Evolutionary conservation across 2,329 filamentous ascomycete species (phyloP), one percentile per base, ranked within the genome.

Genomic region (Pseudocercospora macadamiae): DNA sequence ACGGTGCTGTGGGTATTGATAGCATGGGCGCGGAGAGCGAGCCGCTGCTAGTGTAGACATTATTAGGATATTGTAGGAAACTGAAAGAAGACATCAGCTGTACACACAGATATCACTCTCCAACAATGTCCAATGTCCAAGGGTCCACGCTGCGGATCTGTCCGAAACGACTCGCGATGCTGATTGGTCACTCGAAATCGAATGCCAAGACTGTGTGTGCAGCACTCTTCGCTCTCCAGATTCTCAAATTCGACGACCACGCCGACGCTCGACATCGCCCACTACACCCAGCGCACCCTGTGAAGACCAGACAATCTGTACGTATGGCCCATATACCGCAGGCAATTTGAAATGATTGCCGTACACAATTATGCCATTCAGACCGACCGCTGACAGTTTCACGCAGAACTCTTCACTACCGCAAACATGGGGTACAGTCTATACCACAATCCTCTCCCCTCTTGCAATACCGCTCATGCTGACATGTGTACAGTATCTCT

Each of bases 401-500:
- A 8, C 32, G 30, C 57, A 59, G 61, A 47, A 52, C 51, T 54
- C 58, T 54, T 47, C 47, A 61, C 62, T 75, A 76, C 69, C 75
- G 78, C 77, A 80, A 80, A 73, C 74, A 82, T 82, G 79, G 79
- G 79, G 79, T 81, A 80, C 64, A 69, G 64, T 74, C 69, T 51
- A 62, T 56, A 66, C 64, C 60, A 72, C 68, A 56, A 51, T 57
- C 47, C 60, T 53, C 61, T 36, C 45, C 39, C 39, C 45, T 32
- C 37, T n/a, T 39, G 26, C 39, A 25, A 28, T 42, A 45, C 42
- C 45, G 54, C 62, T 66, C 48, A 23, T 49, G 71, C 78, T 81
- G 67, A 81, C 73, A 45, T 25, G 34, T 26, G 53, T 42, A 10
- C 73, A 82, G 95, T 99, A 97, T 99, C 86, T 97, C 93, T 83